These are phyloP conservation scores for Dendrobium chrysotoxum DNA, from an alignment of 106 monocot genomes.

Conservation along the genomic window DNA sequence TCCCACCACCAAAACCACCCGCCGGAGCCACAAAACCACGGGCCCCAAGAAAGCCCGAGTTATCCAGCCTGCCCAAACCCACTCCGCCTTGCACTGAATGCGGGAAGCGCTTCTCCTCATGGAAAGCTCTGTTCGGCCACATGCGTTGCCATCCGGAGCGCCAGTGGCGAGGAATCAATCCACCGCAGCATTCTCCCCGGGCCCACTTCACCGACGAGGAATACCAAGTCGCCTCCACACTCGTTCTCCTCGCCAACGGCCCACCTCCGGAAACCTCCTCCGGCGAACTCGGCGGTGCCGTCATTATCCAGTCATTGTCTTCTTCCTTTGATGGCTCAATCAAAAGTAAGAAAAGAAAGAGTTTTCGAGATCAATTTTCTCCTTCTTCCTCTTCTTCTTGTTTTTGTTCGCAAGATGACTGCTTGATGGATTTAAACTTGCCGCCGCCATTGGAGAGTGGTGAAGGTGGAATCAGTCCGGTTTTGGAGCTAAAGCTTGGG, in stretches of 20 bases:
- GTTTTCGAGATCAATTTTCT: neutral
- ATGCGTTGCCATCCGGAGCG: constrained; percentile 86
- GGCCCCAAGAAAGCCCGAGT: neutral
- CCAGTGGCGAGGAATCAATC: constrained; percentile 64
- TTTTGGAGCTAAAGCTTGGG: neutral
- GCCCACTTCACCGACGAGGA: constrained; percentile 11
- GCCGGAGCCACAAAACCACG: neutral
- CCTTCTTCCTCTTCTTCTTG: too few relatives aligned
- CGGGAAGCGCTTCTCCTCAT: constrained; percentile 59
- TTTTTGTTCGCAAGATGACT: neutral
- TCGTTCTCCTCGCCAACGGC: constrained; percentile 21
- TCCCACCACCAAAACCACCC: neutral
- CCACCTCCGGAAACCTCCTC: neutral
- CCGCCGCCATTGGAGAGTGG: neutral
- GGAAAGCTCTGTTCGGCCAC: constrained; percentile 81
- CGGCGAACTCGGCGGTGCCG: neutral
- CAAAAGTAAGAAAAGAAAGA: neutral
- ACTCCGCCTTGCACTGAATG: constrained; percentile 59
- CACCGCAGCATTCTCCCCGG: neutral
- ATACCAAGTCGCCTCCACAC: constrained; percentile 31
- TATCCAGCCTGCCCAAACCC: too few relatives aligned
- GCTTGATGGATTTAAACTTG: neutral
- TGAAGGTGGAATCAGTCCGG: neutral
- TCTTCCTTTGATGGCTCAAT: neutral
- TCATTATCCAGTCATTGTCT: neutral